These are phyloP conservation scores for Ceratobasidium theobromae DNA, from an alignment of 1,284 basidiomycete species.

Conservation along the genomic window DNA sequence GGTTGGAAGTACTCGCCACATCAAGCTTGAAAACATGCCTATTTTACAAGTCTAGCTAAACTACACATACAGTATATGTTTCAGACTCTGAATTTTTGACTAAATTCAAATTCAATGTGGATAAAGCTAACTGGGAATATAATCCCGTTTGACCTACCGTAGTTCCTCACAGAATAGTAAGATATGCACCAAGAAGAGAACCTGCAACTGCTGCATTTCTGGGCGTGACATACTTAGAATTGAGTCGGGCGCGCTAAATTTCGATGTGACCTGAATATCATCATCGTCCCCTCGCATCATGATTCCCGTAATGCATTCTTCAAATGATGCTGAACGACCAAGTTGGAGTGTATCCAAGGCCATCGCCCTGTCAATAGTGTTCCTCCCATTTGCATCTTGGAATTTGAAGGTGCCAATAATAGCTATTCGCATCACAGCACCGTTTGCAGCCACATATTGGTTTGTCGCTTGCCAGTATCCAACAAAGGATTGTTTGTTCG, in stretches of 20 bases:
- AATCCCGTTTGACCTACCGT: no score
- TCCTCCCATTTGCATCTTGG: constrained; percentile 1
- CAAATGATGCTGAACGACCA: constrained; percentile 1
- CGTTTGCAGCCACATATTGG: constrained; percentile 28
- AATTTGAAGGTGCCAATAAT: constrained; percentile 19
- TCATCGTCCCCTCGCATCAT: constrained; percentile 32
- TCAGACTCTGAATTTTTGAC: no score
- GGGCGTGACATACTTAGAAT: no score
- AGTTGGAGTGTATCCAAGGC: not conserved
- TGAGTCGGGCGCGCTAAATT: no score
- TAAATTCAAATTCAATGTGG: no score
- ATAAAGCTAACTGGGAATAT: no score
- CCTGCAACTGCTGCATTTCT: constrained; percentile 31
- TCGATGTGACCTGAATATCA: constrained; percentile 26
- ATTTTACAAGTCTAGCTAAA: no score
- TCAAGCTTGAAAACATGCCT: no score
- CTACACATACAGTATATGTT: no score
- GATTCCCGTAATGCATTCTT: constrained; percentile 25
- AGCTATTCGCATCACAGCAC: constrained; percentile 28
- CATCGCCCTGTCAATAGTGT: constrained; percentile 14
- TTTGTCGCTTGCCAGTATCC: constrained; percentile 27
- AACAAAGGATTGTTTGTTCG: no score
- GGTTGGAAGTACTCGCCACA: no score
- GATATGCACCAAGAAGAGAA: constrained; percentile 21
- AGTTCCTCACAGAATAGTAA: no score